Conservation (phyloP, 2,329 filamentous ascomycete genomes). For the Scorias spongiosa region DNA sequence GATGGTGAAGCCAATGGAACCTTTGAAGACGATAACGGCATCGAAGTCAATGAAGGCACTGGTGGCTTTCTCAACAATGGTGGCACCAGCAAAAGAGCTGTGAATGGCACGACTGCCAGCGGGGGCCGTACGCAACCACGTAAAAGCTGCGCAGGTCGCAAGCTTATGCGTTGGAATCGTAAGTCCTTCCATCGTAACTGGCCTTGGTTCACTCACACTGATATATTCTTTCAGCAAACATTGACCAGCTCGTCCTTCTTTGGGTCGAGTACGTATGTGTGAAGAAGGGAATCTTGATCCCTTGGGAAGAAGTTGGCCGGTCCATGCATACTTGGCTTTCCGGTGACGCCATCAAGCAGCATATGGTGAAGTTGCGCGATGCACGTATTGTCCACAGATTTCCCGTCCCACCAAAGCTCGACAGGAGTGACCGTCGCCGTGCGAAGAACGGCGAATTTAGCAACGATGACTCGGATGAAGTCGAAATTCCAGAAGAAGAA, state of each 20-base stretch:
- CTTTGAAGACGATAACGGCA: too few relatives aligned
- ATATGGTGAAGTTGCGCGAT: constrained; percentile 13
- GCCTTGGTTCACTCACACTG: background rate
- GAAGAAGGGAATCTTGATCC: constrained; percentile 7
- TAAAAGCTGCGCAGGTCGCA: constrained; percentile 10
- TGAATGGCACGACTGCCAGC: too few relatives aligned
- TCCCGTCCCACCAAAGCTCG: constrained; percentile 10
- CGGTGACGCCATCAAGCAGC: constrained; percentile 14
- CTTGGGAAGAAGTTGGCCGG: constrained; percentile 9
- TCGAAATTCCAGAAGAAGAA: background rate
- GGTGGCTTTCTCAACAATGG: too few relatives aligned
- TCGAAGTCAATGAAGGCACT: too few relatives aligned
- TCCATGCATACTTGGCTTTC: constrained; percentile 7
- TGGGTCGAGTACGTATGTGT: constrained; percentile 10
- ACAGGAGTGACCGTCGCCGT: constrained; percentile 5
- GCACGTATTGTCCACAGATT: constrained; percentile 6
- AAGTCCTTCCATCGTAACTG: constrained; percentile 3
- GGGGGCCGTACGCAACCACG: constrained; percentile 3
- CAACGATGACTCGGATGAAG: constrained; percentile 6
- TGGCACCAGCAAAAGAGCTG: too few relatives aligned
- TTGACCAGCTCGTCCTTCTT: constrained; percentile 15
- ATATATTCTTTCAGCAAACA: constrained; percentile 7
- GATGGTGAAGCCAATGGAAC: too few relatives aligned
- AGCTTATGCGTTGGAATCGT: constrained; percentile 17
- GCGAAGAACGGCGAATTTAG: constrained; percentile 1